Base-by-base conservation (phyloP, 2,329 filamentous ascomycete genomes). In the Colletotrichum gigasporum region DNA sequence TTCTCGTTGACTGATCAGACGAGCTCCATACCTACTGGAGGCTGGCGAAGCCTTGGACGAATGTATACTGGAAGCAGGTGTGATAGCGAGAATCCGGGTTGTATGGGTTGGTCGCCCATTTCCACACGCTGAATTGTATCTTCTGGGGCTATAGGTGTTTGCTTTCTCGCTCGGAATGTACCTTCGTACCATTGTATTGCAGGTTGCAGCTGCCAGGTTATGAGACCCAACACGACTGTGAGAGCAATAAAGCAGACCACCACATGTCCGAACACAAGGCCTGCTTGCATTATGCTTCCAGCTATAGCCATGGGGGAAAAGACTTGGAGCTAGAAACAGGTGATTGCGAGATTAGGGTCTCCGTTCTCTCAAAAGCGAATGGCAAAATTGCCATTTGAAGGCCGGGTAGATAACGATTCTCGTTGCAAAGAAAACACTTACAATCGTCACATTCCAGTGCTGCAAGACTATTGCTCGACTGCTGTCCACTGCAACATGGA, bases 371-470 rank as follows among this genome's bases (percentile, higher is more conserved):
- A n/a, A n/a, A 10, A 24, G 24, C 18, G 26, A 30, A n/a, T 20
- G 16, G 26, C 14, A 30, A 10, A 10, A 4, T 18, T 28, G 5
- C 1, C 3, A 18, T n/a, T 8, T 37, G 34, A 10, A n/a, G 34
- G 7, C 34, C 7, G 14, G 5, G n/a, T 10, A n/a, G 34, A 37
- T 42, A n/a, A n/a, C n/a, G n/a, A n/a, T n/a, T n/a, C n/a, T n/a
- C n/a, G n/a, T n/a, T n/a, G n/a, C 39, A 20, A 20, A 42, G 39
- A 5, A 22, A 42, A 22, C 28, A 47, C 54, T 10, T 37, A 59
- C 55, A 20, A 59, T 44, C 20, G 45, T 51, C 11, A 52, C 37
- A 12, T 52, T 59, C 47, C 26, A 44, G 2, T 59, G 28, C 5
- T 59, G 55, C 2, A 59, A 7, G 1, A 24, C n/a, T n/a, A 51